Conservation (phyloP, 1,284 basidiomycete genomes). For the Melanopsichium pennsylvanicum region DNA sequence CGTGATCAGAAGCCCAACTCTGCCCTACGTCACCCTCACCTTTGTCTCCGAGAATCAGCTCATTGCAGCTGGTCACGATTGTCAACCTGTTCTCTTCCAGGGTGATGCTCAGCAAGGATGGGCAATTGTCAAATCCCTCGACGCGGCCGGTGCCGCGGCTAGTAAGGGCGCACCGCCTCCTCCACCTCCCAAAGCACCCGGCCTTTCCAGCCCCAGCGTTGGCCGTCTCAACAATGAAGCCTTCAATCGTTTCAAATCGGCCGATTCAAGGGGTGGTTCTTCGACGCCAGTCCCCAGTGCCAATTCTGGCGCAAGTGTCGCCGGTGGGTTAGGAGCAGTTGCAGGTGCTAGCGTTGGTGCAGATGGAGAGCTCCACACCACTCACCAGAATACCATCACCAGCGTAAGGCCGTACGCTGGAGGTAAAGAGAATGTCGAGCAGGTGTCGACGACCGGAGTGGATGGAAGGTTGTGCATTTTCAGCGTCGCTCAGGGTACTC, state of each 20-base stretch:
- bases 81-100: slow-evolving; percentile 78
- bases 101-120: slow-evolving; percentile 56
- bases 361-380: slow-evolving; percentile 73
- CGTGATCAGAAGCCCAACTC: slow-evolving; percentile 58
- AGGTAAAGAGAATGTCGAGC: slow-evolving; percentile 70
- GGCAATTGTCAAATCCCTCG: slow-evolving; percentile 56
- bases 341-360: slow-evolving; percentile 73
- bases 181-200: slow-evolving; percentile 56
- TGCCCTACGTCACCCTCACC: slow-evolving; percentile 67
- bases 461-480: slow-evolving; percentile 94
- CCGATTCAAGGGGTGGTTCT: slow-evolving; percentile 80
- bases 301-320: slow-evolving; percentile 59
- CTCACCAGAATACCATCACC: slow-evolving; percentile 99
- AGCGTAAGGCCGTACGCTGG: slow-evolving; percentile 68
- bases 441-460: slow-evolving; percentile 90
- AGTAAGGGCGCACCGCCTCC: slow-evolving; percentile 60
- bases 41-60: slow-evolving; percentile 77
- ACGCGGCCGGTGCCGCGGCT: slow-evolving; percentile 57
- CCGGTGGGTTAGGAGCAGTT: slow-evolving; percentile 74
- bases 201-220: slow-evolving; percentile 66
- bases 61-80: slow-evolving; percentile 95
- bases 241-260: slow-evolving; percentile 92
- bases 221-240: slow-evolving; percentile 92
- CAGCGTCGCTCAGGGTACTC: slow-evolving; percentile 71
- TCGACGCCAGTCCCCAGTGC: slow-evolving; percentile 60